phyloP scores from a whole-genome alignment of 1,284 basidiomycete species.

The Paramarasmius palmivorus region DNA sequence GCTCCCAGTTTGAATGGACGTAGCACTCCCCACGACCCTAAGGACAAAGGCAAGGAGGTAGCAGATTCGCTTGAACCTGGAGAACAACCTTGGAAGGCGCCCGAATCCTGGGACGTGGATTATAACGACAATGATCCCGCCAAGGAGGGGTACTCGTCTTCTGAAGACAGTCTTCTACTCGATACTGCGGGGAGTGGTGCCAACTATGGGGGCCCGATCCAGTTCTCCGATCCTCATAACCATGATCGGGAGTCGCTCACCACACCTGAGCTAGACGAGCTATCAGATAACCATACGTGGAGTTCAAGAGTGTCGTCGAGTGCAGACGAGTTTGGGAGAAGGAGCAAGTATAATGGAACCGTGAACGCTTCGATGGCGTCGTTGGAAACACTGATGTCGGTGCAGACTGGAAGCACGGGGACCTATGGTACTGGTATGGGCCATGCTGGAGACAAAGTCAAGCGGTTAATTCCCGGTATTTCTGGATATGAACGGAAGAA shows the following conservation, averaged over 20 bases:
- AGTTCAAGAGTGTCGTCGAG: too few species aligned
- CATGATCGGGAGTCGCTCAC: background rate
- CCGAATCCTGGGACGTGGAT: conserved; percentile 37
- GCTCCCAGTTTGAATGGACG: background rate
- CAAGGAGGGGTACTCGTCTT: conserved; percentile 24
- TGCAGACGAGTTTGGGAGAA: background rate
- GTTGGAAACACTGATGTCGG: background rate
- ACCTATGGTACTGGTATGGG: too few species aligned
- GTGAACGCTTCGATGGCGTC: background rate
- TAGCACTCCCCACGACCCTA: background rate
- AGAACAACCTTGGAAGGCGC: conserved; percentile 19
- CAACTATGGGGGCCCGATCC: background rate
- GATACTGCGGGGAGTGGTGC: background rate
- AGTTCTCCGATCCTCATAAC: background rate
- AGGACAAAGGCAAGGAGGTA: background rate
- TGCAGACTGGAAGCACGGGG: conserved; percentile 1
- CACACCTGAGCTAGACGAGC: background rate
- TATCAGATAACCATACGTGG: background rate
- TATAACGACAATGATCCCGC: conserved; percentile 19
- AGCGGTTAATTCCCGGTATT: background rate
- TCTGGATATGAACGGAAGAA: too few species aligned
- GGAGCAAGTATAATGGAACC: background rate
- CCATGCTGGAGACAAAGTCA: background rate
- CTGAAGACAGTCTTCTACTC: conserved; percentile 22
- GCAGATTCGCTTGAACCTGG: background rate